Base-by-base conservation (phyloP, 768 basidiomycete genomes). In the Tylopilus rubrobrunneus region DNA sequence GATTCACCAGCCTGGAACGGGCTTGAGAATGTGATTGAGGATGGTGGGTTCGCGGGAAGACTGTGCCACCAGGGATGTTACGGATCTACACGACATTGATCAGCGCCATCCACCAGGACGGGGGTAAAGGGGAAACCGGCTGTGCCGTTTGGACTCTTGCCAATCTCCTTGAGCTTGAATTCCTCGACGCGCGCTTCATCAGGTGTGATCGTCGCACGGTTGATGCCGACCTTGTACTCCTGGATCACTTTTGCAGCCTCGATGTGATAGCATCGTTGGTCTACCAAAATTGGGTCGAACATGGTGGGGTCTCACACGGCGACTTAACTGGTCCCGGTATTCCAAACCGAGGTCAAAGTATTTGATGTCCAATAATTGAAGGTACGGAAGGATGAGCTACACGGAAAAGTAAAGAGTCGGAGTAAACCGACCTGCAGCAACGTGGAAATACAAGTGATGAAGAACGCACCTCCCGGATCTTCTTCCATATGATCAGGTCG, bases 401-500 rank as follows among this genome's bases (percentile, higher is more conserved):
- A 19, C n/a, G 31, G 53, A 27, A n/a, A n/a, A 23, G 52, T 34
- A 2, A 34, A 34, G 29, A 31, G 10, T 7, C 7, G 29, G 8
- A 12, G 25, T 54, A 9, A 59, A n/a, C 47, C 7, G 19, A 42
- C 25, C 11, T 7, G 40, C 19, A 14, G 42, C 40, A 46, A 28
- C 41, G 33, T 25, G 48, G 34, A 15, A 53, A 23, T n/a, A 36
- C 33, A 47, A 21, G 40, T 1, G 0, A 21, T 7, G 37, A 40
- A 49, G 49, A 23, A 73, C 81, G 56, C 52, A 92, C 92, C 65
- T 97, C 89, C 53, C 91, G 79, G 66, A 95, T 94, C 79, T 93
- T 93, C 83, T 93, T 94, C 93, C 92, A 98, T 70, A 98, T 99
- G 66, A 99, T 97, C n/a, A n/a, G n/a, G n/a, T n/a, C n/a, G n/a